A percentile compares a stretch with the other conserved stretches of the same genome.
Evolutionary conservation across 306 rosid genomes (phyloP).

Genomic region (Geum urbanum): DNA sequence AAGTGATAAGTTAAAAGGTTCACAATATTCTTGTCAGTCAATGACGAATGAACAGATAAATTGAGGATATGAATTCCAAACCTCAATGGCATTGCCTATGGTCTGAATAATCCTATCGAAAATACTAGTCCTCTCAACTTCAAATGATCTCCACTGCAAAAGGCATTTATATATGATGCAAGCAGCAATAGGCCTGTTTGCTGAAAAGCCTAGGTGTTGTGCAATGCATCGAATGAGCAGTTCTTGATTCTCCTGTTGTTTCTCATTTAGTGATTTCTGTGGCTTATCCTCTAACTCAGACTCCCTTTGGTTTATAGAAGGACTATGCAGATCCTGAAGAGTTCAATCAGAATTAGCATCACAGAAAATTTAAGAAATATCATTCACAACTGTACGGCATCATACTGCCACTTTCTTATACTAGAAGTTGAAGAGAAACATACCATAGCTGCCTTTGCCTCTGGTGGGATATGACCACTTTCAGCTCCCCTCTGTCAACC

Average conservation of each 20-base stretch:
- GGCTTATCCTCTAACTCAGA: constrained; percentile 93
- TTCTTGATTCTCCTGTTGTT: constrained; percentile 99
- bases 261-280: constrained; percentile 95
- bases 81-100: constrained; percentile 93
- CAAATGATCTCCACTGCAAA: constrained; percentile 97
- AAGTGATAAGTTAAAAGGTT: constrained; percentile 14
- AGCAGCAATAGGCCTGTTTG: constrained; percentile 89
- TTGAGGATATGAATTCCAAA: constrained; percentile 32
- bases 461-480: constrained; percentile 59
- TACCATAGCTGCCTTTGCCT: constrained; percentile 58
- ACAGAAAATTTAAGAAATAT: constrained; percentile 15
- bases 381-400: neutral
- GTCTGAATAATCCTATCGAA: constrained; percentile 95
- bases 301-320: constrained; percentile 66
- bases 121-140: constrained; percentile 91
- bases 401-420: neutral
- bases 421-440: constrained; percentile 25
- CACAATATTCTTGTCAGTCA: constrained; percentile 12
- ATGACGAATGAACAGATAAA: constrained; percentile 17
- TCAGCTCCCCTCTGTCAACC: constrained; percentile 64
- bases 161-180: constrained; percentile 96
- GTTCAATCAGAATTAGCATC: constrained; percentile 17
- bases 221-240: constrained; percentile 74
- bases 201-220: constrained; percentile 88
- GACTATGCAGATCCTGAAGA: constrained; percentile 61